Evolutionary conservation across 345 rosid genomes (phyloP).

Genomic region (Lumnitzera littorea): DNA sequence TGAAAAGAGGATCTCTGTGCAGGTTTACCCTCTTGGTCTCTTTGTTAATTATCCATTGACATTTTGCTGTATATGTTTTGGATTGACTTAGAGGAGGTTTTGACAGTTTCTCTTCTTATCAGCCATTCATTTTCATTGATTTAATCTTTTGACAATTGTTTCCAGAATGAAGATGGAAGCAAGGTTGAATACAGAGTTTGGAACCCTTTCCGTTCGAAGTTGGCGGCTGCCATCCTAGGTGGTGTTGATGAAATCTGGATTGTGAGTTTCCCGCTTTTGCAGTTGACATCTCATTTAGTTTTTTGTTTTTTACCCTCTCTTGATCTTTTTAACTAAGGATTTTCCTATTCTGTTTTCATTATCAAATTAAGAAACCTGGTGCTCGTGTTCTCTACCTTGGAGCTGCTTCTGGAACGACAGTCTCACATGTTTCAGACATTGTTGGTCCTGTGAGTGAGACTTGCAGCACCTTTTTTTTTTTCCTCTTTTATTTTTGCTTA

Average conservation of each 20-base stretch:
- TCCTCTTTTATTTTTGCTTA: neutral
- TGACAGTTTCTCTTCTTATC: neutral
- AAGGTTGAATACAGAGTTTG: constrained; percentile 90
- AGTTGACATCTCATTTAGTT: neutral
- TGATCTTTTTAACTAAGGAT: neutral
- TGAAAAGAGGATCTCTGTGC: constrained; percentile 84
- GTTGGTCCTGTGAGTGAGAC: constrained; percentile 80
- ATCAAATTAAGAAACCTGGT: constrained; percentile 69
- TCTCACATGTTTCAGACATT: constrained; percentile 91
- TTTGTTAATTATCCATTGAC: too few species aligned
- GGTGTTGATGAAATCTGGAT: constrained; percentile 97
- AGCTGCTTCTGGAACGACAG: constrained; percentile 99
- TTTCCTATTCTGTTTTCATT: neutral
- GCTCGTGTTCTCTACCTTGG: constrained; percentile 94
- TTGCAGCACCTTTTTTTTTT: neutral
- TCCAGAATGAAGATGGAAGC: constrained; percentile 74
- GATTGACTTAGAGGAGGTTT: neutral
- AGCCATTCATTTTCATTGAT: neutral
- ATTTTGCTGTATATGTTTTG: too few species aligned
- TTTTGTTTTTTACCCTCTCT: neutral
- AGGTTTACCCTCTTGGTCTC: constrained; percentile 26
- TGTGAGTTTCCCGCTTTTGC: constrained; percentile 31
- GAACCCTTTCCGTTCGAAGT: constrained; percentile 97
- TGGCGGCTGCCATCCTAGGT: constrained; percentile 96
- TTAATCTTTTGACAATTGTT: neutral